These are phyloP conservation scores for Aurinia saxatilis DNA, from an alignment of 345 rosid species.

Conservation along the genomic window DNA sequence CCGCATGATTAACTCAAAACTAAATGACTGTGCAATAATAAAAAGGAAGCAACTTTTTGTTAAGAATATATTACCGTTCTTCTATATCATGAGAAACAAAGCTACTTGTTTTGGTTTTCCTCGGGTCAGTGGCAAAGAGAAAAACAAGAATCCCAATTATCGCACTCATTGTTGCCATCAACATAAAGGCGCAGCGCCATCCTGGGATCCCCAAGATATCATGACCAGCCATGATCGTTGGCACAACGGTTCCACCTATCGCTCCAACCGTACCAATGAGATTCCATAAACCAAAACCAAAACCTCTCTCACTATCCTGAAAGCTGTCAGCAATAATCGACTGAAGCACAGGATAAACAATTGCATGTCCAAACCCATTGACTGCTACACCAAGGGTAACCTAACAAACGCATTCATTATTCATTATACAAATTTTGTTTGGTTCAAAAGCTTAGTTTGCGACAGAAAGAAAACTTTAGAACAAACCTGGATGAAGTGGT, in stretches of 20 bases:
- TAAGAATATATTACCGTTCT: slow-evolving; percentile 10
- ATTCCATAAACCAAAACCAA: slow-evolving; percentile 70
- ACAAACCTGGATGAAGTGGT: slow-evolving; percentile 47
- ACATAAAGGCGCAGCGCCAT: slow-evolving; percentile 83
- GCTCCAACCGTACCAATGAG: slow-evolving; percentile 75
- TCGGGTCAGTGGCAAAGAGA: slow-evolving; percentile 54
- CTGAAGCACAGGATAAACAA: slow-evolving; percentile 89
- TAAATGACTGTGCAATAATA: background rate
- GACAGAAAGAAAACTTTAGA: background rate
- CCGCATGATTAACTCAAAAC: background rate
- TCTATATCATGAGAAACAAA: background rate
- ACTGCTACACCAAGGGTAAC: slow-evolving; percentile 77
- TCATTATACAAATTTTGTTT: too few species aligned
- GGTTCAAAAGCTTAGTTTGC: background rate
- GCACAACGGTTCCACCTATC: slow-evolving; percentile 71
- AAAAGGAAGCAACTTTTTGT: background rate
- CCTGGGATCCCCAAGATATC: slow-evolving; percentile 52
- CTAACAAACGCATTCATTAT: background rate
- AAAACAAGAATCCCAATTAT: slow-evolving; percentile 66
- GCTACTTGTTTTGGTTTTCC: background rate
- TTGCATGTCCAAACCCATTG: slow-evolving; percentile 82
- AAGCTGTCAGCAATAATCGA: slow-evolving; percentile 92
- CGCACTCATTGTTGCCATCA: slow-evolving; percentile 63
- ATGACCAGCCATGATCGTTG: slow-evolving; percentile 88
- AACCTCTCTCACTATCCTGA: slow-evolving; percentile 59